These are phyloP conservation scores for Graphium sp. DNA, from an alignment of 2,329 filamentous ascomycete genomes.

Conservation along the genomic window DNA sequence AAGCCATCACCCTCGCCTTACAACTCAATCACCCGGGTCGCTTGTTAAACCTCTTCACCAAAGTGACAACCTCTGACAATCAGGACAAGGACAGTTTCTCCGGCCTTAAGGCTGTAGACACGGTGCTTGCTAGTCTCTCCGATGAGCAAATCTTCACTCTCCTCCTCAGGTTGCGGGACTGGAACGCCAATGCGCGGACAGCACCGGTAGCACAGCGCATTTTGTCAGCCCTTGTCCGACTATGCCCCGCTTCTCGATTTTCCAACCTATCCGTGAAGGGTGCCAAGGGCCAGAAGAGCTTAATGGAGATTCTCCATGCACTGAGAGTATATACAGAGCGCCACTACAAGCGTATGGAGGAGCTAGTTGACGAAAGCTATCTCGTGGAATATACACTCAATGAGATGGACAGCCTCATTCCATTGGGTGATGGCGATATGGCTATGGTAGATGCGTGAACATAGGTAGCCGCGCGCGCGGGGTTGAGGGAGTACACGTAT, in stretches of 20 bases:
- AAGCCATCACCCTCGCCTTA: slow-evolving; percentile 81
- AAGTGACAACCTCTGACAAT: slow-evolving; percentile 48
- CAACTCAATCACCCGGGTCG: slow-evolving; percentile 89
- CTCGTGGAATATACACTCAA: slow-evolving; percentile 82
- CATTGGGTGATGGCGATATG: slow-evolving; percentile 22
- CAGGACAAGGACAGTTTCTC: slow-evolving; percentile 47
- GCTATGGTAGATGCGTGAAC: slow-evolving; percentile 15
- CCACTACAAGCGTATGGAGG: slow-evolving; percentile 80
- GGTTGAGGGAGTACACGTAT: too few relatives aligned
- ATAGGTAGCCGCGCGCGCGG: too few relatives aligned
- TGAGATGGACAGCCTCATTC: slow-evolving; percentile 70
- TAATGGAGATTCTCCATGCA: slow-evolving; percentile 78
- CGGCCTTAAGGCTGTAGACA: slow-evolving; percentile 57
- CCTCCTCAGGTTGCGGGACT: slow-evolving; percentile 71
- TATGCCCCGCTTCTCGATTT: slow-evolving; percentile 65
- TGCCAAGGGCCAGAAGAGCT: slow-evolving; percentile 40
- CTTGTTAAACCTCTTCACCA: slow-evolving; percentile 67
- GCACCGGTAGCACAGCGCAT: slow-evolving; percentile 75
- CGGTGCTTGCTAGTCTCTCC: slow-evolving; percentile 62
- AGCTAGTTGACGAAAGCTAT: slow-evolving; percentile 86
- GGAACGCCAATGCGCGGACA: slow-evolving; percentile 91
- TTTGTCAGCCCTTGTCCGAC: slow-evolving; percentile 60
- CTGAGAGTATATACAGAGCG: slow-evolving; percentile 81
- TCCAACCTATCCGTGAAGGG: slow-evolving; percentile 49
- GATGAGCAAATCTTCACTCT: slow-evolving; percentile 77